Base-by-base conservation (phyloP, 495 filamentous ascomycete species). In the Daldinia loculata region DNA sequence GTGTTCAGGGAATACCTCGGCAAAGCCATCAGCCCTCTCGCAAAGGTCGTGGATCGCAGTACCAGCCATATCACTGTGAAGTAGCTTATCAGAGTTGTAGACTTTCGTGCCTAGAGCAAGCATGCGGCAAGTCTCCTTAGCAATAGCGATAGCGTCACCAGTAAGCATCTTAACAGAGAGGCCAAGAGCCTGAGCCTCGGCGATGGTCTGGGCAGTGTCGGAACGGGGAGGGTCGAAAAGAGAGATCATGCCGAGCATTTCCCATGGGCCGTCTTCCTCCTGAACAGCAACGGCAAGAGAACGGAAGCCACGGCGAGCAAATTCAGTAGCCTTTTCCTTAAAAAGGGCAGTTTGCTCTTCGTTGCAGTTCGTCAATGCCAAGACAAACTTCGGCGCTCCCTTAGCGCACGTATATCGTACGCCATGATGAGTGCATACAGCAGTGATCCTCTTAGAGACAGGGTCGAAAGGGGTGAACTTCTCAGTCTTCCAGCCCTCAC, bases 1-100 rank as follows among this genome's bases (percentile, higher is more conserved):
- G 84, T 97, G 94, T 81, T 97, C 92, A 53, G 94, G 94, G 85
- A 96, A 97, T 17, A 97, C 94, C 81, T 97, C 94, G 68, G 91
- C 91, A 80, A 96, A 96, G 72, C 93, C 93, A 84, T 97, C 93
- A 48, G 93, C 93, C 79, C 88, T 91, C 84, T 96, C 93, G 74
- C 95, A 93, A 80, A 95, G 93, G 80, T 96, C 93, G 80, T 93
- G 92, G 61, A 96, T 88, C 78, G 94, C 90, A 73, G 93, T 95
- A 76, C 93, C 92, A 74, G 92, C 88, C 91, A 95, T 93, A 72
- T 91, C 89, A 76, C 92, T 92, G 71, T 91, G 83, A 80, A 91
- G 90, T 41, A 95, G 88, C 70, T 89, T 87, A 76, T 95, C 93
- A 74, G 93, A 91, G 74, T 96, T 94, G 83, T 95, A 96, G 67